phyloP scores from a whole-genome alignment of 2,329 filamentous ascomycete species.

The Pyricularia pennisetigena region DNA sequence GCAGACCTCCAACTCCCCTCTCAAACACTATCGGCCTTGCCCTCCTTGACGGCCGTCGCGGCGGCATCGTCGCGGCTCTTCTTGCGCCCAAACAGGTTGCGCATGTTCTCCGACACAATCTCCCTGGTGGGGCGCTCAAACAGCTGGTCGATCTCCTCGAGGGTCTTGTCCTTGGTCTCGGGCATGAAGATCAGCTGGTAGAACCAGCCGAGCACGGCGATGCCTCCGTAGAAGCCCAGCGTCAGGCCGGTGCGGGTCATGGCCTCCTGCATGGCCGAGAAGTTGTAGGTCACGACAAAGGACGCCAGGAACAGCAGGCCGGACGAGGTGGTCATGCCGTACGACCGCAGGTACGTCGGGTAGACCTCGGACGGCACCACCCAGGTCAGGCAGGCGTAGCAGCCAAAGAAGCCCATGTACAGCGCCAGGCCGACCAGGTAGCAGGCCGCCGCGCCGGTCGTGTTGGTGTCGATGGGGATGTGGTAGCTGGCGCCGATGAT shows the following conservation, averaged over 20 bases:
- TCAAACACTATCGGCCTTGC: neutral
- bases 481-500: conserved; percentile 57
- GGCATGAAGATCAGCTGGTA: conserved; percentile 70
- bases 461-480: conserved; percentile 34
- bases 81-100: neutral
- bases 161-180: conserved; percentile 54
- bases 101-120: neutral
- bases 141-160: neutral
- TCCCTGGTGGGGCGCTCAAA: neutral
- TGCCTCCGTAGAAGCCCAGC: conserved; percentile 66
- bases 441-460: conserved; percentile 40
- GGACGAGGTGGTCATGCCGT: conserved; percentile 64
- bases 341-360: conserved; percentile 61
- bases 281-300: conserved; percentile 70
- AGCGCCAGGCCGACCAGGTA: conserved; percentile 60
- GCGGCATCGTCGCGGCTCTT: neutral
- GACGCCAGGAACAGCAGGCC: conserved; percentile 59
- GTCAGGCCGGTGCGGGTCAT: conserved; percentile 57
- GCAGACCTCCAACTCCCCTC: neutral
- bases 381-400: conserved; percentile 55
- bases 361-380: conserved; percentile 61
- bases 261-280: conserved; percentile 57
- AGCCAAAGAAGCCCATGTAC: conserved; percentile 61
- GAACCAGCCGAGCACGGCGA: conserved; percentile 59
- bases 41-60: neutral